Evolutionary conservation across 768 basidiomycete genomes (phyloP).

Genomic region (Suillus placidus): DNA sequence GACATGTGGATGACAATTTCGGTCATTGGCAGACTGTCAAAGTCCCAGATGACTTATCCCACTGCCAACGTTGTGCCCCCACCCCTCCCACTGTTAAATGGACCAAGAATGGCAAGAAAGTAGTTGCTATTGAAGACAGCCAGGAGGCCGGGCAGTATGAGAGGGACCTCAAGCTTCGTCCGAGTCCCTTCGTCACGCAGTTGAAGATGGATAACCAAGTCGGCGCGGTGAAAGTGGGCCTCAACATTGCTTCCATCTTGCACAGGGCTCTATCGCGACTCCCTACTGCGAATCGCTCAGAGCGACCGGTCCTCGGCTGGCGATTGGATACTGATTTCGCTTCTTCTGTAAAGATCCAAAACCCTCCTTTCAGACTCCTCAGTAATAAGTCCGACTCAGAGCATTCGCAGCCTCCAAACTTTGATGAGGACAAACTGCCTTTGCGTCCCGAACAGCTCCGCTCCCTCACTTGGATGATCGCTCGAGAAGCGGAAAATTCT

Average conservation of each 20-base stretch:
- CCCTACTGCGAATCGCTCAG: constrained; percentile 54
- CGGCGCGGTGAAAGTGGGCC: constrained; percentile 80
- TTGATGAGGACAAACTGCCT: constrained; percentile 49
- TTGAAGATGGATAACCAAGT: constrained; percentile 63
- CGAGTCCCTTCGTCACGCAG: constrained; percentile 85
- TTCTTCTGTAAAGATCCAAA: constrained; percentile 57
- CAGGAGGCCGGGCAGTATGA: constrained; percentile 89
- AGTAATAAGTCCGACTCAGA: constrained; percentile 77
- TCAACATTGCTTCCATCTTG: constrained; percentile 84
- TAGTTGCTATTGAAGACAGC: constrained; percentile 79
- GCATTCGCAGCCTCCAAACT: constrained; percentile 78
- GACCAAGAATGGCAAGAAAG: constrained; percentile 59
- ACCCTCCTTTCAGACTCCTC: constrained; percentile 67
- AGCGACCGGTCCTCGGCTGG: constrained; percentile 67
- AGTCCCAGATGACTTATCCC: constrained; percentile 45
- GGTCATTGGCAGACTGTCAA: constrained; percentile 66
- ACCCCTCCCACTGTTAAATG: constrained; percentile 74
- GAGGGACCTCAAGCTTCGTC: constrained; percentile 82
- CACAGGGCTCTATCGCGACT: constrained; percentile 86
- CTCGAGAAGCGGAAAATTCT: constrained; percentile 66
- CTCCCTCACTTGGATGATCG: constrained; percentile 91
- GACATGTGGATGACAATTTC: constrained; percentile 69
- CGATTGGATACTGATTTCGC: constrained; percentile 78
- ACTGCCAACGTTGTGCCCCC: constrained; percentile 85
- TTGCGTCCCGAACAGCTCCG: constrained; percentile 87